Evolutionary conservation across 306 rosid species (phyloP).

Genomic region (Cucumis hystrix): DNA sequence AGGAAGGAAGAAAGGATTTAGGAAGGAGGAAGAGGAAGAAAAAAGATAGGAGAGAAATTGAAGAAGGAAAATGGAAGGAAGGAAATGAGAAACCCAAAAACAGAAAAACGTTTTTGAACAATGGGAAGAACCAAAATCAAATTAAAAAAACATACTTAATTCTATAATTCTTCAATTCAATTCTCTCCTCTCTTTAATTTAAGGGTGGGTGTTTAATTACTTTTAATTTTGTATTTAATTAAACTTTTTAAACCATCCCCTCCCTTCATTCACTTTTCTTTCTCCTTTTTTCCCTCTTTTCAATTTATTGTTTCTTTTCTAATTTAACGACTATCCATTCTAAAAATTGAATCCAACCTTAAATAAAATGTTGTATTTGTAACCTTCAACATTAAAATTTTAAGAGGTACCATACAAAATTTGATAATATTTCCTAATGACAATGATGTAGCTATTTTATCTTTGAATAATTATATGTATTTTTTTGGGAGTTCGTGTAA

Average conservation of each 20-base stretch:
- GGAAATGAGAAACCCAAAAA: not conserved
- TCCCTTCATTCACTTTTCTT: not conserved
- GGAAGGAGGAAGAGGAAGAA: not conserved
- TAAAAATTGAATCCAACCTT: too few relatives aligned
- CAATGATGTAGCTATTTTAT: too few relatives aligned
- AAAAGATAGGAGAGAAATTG: not conserved
- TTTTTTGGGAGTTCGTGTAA: too few relatives aligned
- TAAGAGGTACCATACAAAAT: too few relatives aligned
- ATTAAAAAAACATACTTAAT: too few relatives aligned
- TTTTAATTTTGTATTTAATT: not conserved
- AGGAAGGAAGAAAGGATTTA: not conserved
- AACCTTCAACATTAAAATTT: too few relatives aligned
- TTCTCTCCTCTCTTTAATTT: not conserved
- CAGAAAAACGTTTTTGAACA: not conserved
- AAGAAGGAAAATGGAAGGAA: not conserved
- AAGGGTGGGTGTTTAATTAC: not conserved
- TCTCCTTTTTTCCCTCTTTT: not conserved
- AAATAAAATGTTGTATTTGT: too few relatives aligned
- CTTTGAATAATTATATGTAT: too few relatives aligned
- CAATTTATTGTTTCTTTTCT: too few relatives aligned
- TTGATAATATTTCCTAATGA: too few relatives aligned
- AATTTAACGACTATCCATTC: too few relatives aligned
- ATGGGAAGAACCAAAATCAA: not conserved
- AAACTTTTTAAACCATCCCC: not conserved
- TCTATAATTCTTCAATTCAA: not conserved